Evolutionary conservation across 257 asterid genomes (phyloP).

Genomic region (Ehretia macrophylla): DNA sequence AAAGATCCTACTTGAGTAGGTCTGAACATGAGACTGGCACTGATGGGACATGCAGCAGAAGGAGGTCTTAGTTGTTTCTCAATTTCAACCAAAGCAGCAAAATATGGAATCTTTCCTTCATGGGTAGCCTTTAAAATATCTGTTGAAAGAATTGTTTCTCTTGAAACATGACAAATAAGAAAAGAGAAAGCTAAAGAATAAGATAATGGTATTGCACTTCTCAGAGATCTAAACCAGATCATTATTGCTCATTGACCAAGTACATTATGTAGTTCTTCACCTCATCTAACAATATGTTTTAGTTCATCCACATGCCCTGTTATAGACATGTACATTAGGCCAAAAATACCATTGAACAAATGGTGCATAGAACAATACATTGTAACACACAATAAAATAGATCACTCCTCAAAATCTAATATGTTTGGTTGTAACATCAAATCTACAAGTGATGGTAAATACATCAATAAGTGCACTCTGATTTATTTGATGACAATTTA

Average conservation of each 20-base stretch:
- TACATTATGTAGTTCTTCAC: conserved; percentile 53
- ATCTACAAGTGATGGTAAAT: too few relatives aligned
- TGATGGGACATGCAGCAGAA: conserved; percentile 55
- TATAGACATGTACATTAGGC: conserved; percentile 13
- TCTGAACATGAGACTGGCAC: conserved; percentile 58
- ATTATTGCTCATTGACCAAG: conserved; percentile 51
- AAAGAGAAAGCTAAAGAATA: conserved; percentile 60
- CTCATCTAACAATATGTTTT: conserved; percentile 21
- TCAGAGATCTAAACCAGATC: conserved; percentile 58
- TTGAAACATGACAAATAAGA: conserved; percentile 69
- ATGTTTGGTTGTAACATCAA: too few relatives aligned
- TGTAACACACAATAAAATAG: too few relatives aligned
- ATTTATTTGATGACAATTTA: too few relatives aligned
- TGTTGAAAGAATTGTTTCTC: conserved; percentile 65
- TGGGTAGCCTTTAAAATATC: conserved; percentile 67
- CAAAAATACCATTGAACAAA: too few relatives aligned
- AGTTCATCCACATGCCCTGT: conserved; percentile 45
- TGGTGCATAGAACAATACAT: too few relatives aligned
- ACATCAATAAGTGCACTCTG: too few relatives aligned
- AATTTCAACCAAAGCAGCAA: conserved; percentile 55
- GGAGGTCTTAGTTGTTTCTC: conserved; percentile 56
- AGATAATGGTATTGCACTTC: conserved; percentile 44
- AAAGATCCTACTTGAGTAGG: conserved; percentile 42
- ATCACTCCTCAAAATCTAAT: too few relatives aligned
- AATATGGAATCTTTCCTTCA: conserved; percentile 85